These are phyloP conservation scores for Astrothelium subdiscretum DNA, from an alignment of 495 filamentous ascomycete species.

Conservation along the genomic window DNA sequence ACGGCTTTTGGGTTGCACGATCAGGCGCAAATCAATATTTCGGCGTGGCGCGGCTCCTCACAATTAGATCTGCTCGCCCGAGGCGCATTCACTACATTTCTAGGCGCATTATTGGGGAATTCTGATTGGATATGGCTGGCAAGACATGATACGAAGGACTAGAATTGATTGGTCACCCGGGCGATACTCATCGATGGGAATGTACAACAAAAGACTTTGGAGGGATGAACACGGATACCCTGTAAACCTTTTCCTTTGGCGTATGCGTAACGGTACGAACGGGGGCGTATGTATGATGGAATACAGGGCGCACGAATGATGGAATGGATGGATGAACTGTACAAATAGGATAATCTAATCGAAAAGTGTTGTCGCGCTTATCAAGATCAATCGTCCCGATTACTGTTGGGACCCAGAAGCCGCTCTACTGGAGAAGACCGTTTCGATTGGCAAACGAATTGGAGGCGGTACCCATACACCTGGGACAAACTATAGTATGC, in stretches of 20 bases:
- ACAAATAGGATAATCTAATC: not conserved
- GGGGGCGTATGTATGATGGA: too few species aligned
- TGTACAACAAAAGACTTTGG: not conserved
- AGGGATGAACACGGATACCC: not conserved
- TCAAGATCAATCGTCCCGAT: too few species aligned
- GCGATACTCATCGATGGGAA: too few species aligned
- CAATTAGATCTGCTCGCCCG: not conserved
- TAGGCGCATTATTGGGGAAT: not conserved
- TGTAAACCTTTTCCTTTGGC: not conserved
- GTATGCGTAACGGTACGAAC: too few species aligned
- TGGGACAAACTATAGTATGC: too few species aligned
- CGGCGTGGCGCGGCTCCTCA: not conserved
- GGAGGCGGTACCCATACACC: too few species aligned
- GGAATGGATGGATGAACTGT: not conserved
- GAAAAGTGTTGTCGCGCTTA: not conserved
- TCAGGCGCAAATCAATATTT: not conserved
- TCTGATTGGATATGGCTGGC: not conserved
- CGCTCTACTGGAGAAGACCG: too few species aligned
- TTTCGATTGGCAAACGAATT: too few species aligned
- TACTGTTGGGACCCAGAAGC: too few species aligned
- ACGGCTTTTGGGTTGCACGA: not conserved
- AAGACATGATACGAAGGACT: not conserved
- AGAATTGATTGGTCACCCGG: not conserved
- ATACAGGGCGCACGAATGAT: too few species aligned
- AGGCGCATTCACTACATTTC: not conserved